Base-by-base conservation (phyloP, 768 basidiomycete species). In the Amanita fuliginea region DNA sequence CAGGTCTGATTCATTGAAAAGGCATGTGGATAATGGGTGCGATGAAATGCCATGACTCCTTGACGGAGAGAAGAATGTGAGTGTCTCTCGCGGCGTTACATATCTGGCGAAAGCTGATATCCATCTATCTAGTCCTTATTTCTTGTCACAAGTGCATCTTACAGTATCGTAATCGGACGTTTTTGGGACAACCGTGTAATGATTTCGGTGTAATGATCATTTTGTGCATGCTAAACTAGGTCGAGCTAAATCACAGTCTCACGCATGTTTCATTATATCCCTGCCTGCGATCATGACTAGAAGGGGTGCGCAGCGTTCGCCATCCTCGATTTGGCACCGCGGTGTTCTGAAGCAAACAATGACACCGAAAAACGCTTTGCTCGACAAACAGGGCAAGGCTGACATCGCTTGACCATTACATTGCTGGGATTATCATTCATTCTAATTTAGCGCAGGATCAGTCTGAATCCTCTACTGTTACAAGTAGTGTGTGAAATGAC, bases 21-120 rank as follows among this genome's bases (percentile, higher is more conserved):
- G 87, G 61, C 87, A 90, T 64, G 57, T 83, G 47, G 86, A 89
- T 69, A 86, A 87, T 56, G 86, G 86, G 45, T 86, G 84, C 67
- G 80, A 82, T 61, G 78, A 80, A 60, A 75, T 73, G 70, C 71
- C 73, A 53, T 63, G 60, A 44, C 33, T 24, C 22, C 35, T 42
- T 49, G 47, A 11, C 39, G 10, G 40, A 42, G 13, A 49, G 16
- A 42, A 21, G 2, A 49, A n/a, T 30, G 39, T 42, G 47, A 14
- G 40, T 33, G 16, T 2, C 19, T 49, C 36, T 24, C 37, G 22
- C 2, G 6, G 5, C 13, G 47, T 28, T 26, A 36, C 36, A 14
- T 42, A 34, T 39, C 9, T 14, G 14, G 16, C 10, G n/a, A 41
- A 28, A 19, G 30, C 30, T 47, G 14, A 33, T 14, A 33, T 6